Base-by-base conservation (phyloP, 208 protist genomes). In the Leishmania aethiopica region DNA sequence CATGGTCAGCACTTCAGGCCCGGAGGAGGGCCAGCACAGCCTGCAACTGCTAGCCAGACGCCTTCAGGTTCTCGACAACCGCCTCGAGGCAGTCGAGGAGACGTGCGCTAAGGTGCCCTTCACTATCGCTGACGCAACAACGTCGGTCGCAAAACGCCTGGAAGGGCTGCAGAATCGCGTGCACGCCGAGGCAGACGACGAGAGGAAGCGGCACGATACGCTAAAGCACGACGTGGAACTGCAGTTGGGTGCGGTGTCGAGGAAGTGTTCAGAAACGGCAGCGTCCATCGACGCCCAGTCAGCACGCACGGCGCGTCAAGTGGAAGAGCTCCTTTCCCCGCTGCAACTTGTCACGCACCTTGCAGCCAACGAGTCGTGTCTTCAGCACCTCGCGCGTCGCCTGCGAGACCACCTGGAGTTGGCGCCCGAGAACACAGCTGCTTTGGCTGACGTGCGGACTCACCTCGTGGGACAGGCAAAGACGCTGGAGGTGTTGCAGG, bases 331-430 rank as follows among this genome's bases (percentile, higher is more conserved):
- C 6, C 19, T 74, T 3, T n/a, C 82, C 3, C 82, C 82, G 28
- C 25, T 76, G 51, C 70, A 59, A 3, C 19, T 85, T 6, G 77
- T 53, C 17, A 57, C 60, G 13, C 55, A 40, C 13, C 70, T 85
- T 32, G 35, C 71, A 0, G 7, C 60, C 25, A 77, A 85, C 47
- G 22, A 28, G 40, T 37, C 67, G 5, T 67, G 60, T 32, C 32
- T 81, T 10, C 82, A 78, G 45, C 82, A 67, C 32, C 77, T 85
- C n/a, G 67, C 82, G 0, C 40, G 51, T 51, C 70, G 60, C 49
- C 82, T 85, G 55, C 82, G 57, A 55, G 72, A 80, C 1, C 71
- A 75, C 51, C 71, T 85, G 15, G 28, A 35, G 6, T 6, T 75
- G 11, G 45, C 82, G 11, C 40, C 47, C 1, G 64, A 55, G 8